phyloP scores from a whole-genome alignment of 2,329 filamentous ascomycete species.

The Dactylonectria estremocensis region DNA sequence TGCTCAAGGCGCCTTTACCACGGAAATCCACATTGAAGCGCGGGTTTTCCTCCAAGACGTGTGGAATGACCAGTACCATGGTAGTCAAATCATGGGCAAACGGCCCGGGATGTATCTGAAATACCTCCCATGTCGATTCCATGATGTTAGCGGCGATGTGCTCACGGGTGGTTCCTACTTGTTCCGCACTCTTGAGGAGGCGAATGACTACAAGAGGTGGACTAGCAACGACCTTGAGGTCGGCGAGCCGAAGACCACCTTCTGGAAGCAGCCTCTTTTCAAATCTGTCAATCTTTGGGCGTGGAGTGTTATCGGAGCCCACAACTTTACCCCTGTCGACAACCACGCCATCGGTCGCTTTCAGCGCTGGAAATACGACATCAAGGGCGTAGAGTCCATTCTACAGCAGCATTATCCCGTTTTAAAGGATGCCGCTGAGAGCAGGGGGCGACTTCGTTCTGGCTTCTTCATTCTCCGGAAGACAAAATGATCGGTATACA shows the following conservation, averaged over 20 bases:
- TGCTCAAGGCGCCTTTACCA: conserved; percentile 35
- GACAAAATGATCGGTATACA: conserved; percentile 37
- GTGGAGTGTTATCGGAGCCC: conserved; percentile 40
- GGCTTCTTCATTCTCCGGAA: conserved; percentile 34
- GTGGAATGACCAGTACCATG: conserved; percentile 36
- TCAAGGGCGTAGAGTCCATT: conserved; percentile 25
- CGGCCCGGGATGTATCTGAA: conserved; percentile 42
- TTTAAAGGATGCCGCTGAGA: conserved; percentile 35
- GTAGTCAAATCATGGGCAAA: conserved; percentile 37
- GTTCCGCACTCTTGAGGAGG: conserved; percentile 35
- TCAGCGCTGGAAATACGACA: conserved; percentile 40
- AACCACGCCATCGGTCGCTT: conserved; percentile 36
- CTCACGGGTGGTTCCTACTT: conserved; percentile 39
- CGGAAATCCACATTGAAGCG: conserved; percentile 33
- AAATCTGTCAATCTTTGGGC: conserved; percentile 28
- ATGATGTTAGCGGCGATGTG: conserved; percentile 37
- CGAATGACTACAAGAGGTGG: conserved; percentile 35
- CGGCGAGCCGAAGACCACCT: conserved; percentile 38
- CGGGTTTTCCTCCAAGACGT: conserved; percentile 37
- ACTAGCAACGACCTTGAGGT: conserved; percentile 42
- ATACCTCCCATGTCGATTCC: conserved; percentile 34
- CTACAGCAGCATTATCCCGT: conserved; percentile 39
- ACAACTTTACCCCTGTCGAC: conserved; percentile 33
- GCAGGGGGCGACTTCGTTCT: conserved; percentile 34
- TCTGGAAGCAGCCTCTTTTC: conserved; percentile 43